Conservation (phyloP, 2,329 filamentous ascomycete genomes). For the Colletotrichum chrysophilum region DNA sequence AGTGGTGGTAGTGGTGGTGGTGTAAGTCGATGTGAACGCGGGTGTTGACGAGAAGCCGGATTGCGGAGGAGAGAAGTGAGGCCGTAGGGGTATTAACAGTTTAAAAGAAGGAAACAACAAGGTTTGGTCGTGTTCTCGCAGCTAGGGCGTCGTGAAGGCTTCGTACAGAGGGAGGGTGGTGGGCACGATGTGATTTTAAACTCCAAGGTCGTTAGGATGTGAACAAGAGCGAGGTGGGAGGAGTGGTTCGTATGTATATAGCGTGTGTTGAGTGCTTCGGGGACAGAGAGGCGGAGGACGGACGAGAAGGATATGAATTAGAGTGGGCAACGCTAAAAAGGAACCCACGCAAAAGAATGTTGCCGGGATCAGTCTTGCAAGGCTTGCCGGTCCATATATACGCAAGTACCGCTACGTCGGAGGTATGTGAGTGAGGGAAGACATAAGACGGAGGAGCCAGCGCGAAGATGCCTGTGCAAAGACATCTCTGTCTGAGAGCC, state of each 20-base stretch:
- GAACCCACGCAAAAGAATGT: slow-evolving; percentile 4
- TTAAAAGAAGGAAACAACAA: background rate
- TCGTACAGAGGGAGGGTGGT: background rate
- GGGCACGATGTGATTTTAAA: slow-evolving; percentile 6
- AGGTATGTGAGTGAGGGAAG: background rate
- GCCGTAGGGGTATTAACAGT: background rate
- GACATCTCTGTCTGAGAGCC: background rate
- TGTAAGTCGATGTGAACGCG: background rate
- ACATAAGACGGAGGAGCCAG: background rate
- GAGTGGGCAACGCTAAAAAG: background rate
- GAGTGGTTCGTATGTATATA: slow-evolving; percentile 13
- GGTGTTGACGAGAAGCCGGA: background rate
- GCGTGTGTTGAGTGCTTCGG: background rate
- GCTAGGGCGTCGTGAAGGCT: background rate
- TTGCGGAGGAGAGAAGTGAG: background rate
- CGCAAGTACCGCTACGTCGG: background rate
- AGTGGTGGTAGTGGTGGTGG: background rate
- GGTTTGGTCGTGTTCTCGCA: background rate
- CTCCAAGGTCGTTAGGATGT: background rate
- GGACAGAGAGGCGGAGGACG: background rate
- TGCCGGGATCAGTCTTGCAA: slow-evolving; percentile 2
- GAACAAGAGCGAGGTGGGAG: background rate
- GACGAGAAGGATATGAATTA: background rate
- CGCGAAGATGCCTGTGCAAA: background rate
- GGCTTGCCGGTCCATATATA: background rate